A percentile compares a stretch with the other conserved stretches of the same genome.
Conservation (phyloP, 257 asterid genomes). For the Handroanthus guayacan region DNA sequence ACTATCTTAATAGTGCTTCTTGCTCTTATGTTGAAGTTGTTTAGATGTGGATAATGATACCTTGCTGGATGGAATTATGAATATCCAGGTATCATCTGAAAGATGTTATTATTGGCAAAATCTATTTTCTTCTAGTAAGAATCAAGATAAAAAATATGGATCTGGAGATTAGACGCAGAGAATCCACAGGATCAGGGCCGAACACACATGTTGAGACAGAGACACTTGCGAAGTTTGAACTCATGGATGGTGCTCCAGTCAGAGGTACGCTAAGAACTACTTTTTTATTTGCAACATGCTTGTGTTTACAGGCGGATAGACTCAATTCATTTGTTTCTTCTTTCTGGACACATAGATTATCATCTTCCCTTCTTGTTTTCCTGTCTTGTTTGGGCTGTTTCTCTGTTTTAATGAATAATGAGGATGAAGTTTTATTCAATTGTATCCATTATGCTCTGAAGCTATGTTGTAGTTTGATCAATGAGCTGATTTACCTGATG, state of each 20-base stretch:
- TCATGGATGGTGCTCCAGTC: conserved; percentile 99
- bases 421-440: neutral
- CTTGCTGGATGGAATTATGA: conserved; percentile 40
- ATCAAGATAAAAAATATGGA: conserved; percentile 99
- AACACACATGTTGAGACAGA: conserved; percentile 99
- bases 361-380: neutral
- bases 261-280: conserved; percentile 61
- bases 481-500: conserved; percentile 21
- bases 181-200: conserved; percentile 95
- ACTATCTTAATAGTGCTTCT: conserved; percentile 17
- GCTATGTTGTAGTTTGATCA: conserved; percentile 2
- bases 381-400: neutral
- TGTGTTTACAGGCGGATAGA: neutral
- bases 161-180: conserved; percentile 95
- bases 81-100: conserved; percentile 91
- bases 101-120: conserved; percentile 93
- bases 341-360: neutral
- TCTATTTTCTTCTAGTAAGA: conserved; percentile 94
- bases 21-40: conserved; percentile 15
- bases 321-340: neutral
- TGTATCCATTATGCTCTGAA: neutral
- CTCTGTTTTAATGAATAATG: neutral
- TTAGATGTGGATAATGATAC: conserved; percentile 17
- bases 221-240: conserved; percentile 98
- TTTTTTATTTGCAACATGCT: neutral